Evolutionary conservation across 2,329 filamentous ascomycete species (phyloP).

Genomic region (Didymella keratinophila): DNA sequence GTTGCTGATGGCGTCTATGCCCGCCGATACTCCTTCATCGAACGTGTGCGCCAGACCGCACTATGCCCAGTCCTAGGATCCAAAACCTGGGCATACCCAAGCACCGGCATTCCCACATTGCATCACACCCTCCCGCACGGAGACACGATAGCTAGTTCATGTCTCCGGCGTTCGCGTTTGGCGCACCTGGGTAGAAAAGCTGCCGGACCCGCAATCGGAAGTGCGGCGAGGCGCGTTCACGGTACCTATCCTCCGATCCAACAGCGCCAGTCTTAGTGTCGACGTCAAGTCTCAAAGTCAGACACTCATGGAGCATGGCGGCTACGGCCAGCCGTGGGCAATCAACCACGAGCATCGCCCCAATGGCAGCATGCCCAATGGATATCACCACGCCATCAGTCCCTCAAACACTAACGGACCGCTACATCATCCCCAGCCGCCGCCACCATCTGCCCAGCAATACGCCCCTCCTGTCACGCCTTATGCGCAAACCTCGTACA

Average conservation of each 20-base stretch:
- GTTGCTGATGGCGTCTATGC: no score
- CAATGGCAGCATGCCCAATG: conserved; percentile 44
- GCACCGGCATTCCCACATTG: no score
- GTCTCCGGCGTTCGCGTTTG: no score
- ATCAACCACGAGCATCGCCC: conserved; percentile 44
- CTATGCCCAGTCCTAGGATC: no score
- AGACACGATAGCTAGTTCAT: no score
- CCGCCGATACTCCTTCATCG: no score
- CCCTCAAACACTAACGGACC: conserved; percentile 38
- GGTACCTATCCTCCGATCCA: conserved; percentile 2
- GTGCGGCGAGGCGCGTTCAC: no score
- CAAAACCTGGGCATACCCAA: no score
- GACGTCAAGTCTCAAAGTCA: conserved; percentile 39
- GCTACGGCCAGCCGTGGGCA: conserved; percentile 43
- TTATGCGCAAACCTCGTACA: conserved; percentile 41
- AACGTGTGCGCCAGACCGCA: no score
- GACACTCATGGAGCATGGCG: conserved; percentile 47
- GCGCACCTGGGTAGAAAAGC: no score
- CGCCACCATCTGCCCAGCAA: conserved; percentile 41
- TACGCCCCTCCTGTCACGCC: conserved; percentile 25
- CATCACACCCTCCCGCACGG: no score
- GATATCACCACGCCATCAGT: conserved; percentile 43
- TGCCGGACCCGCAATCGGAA: no score
- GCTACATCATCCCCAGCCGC: conserved; percentile 39
- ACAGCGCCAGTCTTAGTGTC: conserved; percentile 36